Conservation (phyloP, 441 rosid species). For the Populus tomentosa region DNA sequence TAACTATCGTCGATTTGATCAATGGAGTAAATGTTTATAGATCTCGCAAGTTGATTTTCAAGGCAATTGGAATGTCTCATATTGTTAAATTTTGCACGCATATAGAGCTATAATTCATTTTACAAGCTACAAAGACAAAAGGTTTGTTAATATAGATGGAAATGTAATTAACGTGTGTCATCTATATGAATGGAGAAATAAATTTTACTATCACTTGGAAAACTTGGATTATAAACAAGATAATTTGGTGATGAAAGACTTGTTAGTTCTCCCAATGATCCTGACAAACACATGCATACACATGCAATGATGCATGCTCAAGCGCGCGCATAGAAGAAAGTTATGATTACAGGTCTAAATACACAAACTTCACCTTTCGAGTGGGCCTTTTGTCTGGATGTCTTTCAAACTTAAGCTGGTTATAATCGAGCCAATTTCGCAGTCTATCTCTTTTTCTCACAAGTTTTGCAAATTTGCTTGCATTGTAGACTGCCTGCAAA, state of each 20-base stretch:
- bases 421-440: conserved; percentile 83
- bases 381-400: conserved; percentile 76
- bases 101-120: not conserved
- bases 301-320: not conserved
- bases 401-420: conserved; percentile 78
- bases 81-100: not conserved
- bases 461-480: conserved; percentile 67
- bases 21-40: not conserved
- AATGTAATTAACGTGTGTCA: not conserved
- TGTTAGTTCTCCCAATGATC: not conserved
- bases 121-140: not conserved
- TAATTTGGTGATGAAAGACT: not conserved
- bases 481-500: conserved; percentile 79
- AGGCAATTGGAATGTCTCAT: not conserved
- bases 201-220: not conserved
- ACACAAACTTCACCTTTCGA: conserved; percentile 44
- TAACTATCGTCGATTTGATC: not conserved
- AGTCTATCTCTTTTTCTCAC: conserved; percentile 73
- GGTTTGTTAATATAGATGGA: not conserved
- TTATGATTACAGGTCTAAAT: not conserved
- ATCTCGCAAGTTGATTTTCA: not conserved
- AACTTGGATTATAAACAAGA: not conserved
- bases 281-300: not conserved
- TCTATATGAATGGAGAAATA: not conserved
- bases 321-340: not conserved